Conservation (phyloP, 2,329 filamentous ascomycete species). For the Trichophaea hybrida region DNA sequence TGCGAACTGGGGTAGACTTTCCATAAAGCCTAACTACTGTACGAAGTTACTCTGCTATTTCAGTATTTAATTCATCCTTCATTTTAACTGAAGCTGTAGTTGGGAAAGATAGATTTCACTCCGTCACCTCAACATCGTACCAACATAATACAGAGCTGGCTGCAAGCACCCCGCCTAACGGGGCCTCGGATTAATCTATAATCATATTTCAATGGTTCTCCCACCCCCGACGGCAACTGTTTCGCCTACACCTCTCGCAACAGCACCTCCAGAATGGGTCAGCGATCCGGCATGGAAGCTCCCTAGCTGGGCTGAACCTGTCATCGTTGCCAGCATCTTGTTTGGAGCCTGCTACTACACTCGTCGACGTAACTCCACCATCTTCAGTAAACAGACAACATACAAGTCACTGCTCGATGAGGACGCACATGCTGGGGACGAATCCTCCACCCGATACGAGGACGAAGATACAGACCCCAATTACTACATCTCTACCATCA, state of each 20-base stretch:
- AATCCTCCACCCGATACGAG: not conserved
- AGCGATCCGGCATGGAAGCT: conserved; percentile 24
- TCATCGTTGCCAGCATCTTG: conserved; percentile 21
- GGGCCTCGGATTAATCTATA: not conserved
- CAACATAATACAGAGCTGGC: not conserved
- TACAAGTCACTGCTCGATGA: conserved; percentile 9
- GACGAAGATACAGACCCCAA: conserved; percentile 5
- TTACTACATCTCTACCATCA: conserved; percentile 7
- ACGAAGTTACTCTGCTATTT: too few relatives aligned
- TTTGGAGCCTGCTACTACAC: conserved; percentile 23
- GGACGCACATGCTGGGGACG: not conserved
- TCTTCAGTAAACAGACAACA: conserved; percentile 7
- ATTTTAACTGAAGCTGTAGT: too few relatives aligned
- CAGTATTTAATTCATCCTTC: too few relatives aligned
- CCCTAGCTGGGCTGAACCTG: conserved; percentile 21
- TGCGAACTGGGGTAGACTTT: too few relatives aligned
- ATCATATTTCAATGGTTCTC: not conserved
- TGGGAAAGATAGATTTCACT: not conserved
- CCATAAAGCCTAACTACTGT: too few relatives aligned
- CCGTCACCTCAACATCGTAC: not conserved
- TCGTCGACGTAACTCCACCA: conserved; percentile 12
- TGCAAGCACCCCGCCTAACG: not conserved
- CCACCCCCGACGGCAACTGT: not conserved
- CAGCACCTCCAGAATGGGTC: conserved; percentile 18
- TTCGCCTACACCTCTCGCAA: conserved; percentile 10